A percentile compares a stretch with the other conserved stretches of the same genome.
Evolutionary conservation across 2,329 filamentous ascomycete genomes (phyloP).

Genomic region (Aspergillus sp.): DNA sequence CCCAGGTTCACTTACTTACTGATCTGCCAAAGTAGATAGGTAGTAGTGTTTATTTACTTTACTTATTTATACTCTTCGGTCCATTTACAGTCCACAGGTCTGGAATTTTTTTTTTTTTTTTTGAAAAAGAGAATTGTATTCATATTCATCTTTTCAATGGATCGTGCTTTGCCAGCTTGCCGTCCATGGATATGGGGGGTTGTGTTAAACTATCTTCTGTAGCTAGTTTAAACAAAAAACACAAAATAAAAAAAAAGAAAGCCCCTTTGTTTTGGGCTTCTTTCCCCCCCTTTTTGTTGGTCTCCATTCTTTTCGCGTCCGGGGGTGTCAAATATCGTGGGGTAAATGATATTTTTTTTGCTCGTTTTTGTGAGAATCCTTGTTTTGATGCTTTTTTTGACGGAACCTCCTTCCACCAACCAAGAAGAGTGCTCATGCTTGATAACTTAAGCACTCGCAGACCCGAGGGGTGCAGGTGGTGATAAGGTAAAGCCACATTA

Average conservation of each 20-base stretch:
- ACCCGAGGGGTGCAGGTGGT: constrained; percentile 3
- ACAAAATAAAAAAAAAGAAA: no score
- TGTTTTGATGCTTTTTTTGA: constrained; percentile 17
- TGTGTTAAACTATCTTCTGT: neutral
- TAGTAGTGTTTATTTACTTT: no score
- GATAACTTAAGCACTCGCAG: neutral
- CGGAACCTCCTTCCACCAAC: constrained; percentile 20
- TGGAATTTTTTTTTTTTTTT: no score
- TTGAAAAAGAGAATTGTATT: constrained; percentile 5
- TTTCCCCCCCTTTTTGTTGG: neutral
- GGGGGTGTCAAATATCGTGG: constrained; percentile 5
- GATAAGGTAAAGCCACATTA: constrained; percentile 23
- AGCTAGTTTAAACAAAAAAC: neutral
- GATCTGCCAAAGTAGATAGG: no score
- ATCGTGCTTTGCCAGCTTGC: constrained; percentile 1
- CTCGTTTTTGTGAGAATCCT: constrained; percentile 11
- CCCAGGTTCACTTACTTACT: no score
- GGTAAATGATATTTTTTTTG: constrained; percentile 11
- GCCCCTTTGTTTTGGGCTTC: no score
- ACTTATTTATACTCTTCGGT: no score
- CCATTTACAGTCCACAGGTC: no score
- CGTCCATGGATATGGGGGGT: constrained; percentile 7
- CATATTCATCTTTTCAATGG: constrained; percentile 11
- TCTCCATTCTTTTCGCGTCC: constrained; percentile 2
- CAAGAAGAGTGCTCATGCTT: constrained; percentile 10